Percentiles rank a stretch among this genome's conserved stretches.
These are phyloP conservation scores for Macadamia tetraphylla DNA, from an alignment of 164 flowering plant species.

Conservation along the genomic window DNA sequence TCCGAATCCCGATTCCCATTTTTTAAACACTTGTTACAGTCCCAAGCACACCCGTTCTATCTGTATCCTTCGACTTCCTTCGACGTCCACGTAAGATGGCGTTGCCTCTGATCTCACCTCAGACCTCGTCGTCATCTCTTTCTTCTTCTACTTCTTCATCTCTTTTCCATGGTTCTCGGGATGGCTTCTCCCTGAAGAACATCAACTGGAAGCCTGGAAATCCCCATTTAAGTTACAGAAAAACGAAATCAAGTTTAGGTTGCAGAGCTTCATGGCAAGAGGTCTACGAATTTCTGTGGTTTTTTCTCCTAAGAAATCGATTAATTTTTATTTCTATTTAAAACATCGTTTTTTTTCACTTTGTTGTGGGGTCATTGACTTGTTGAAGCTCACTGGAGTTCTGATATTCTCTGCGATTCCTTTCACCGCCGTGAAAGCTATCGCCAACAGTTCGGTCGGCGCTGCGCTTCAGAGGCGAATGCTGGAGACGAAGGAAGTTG, in stretches of 20 bases:
- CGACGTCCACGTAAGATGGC: not conserved
- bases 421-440: constrained; percentile 87
- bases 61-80: too few species aligned
- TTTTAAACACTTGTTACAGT: too few species aligned
- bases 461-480: constrained; percentile 59
- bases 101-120: constrained; percentile 6
- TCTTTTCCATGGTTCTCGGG: constrained; percentile 1
- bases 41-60: too few species aligned
- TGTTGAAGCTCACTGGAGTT: constrained; percentile 73
- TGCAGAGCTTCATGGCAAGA: constrained; percentile 44
- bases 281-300: constrained; percentile 13
- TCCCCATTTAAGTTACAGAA: not conserved
- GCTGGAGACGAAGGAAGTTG: constrained; percentile 55
- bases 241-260: constrained; percentile 12
- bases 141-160: constrained; percentile 9
- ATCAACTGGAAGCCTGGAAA: not conserved
- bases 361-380: not conserved
- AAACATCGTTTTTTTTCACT: not conserved
- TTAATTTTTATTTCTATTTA: not conserved
- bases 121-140: not conserved
- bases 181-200: not conserved
- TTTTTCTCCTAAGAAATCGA: not conserved
- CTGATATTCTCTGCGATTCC: constrained; percentile 89
- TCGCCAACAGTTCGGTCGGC: constrained; percentile 83
- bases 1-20: too few species aligned